phyloP scores from a whole-genome alignment of 2,329 filamentous ascomycete species.

The Hymenoscyphus fructigenus region DNA sequence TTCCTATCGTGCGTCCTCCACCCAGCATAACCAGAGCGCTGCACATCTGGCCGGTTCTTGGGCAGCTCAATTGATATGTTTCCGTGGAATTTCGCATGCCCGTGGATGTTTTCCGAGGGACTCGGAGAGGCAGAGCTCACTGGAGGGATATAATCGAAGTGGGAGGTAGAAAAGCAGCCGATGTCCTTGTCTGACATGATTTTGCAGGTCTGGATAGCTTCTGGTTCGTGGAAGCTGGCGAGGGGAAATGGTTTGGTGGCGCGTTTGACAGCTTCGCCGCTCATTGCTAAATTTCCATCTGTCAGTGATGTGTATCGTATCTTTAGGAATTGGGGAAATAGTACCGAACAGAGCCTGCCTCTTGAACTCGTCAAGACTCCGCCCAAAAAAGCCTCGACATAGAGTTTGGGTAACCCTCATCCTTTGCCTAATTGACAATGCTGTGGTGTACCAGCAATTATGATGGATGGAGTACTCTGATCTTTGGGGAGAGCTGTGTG shows the following conservation, averaged over 20 bases:
- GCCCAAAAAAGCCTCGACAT: conserved; percentile 52
- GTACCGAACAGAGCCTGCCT: conserved; percentile 55
- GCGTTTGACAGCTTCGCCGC: conserved; percentile 66
- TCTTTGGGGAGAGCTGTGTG: too few species aligned
- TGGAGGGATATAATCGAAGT: conserved; percentile 54
- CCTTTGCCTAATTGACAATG: not conserved
- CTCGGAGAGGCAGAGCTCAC: conserved; percentile 19
- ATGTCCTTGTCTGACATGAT: conserved; percentile 85
- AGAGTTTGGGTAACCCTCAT: conserved; percentile 50
- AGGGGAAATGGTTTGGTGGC: conserved; percentile 64
- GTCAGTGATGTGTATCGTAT: conserved; percentile 10
- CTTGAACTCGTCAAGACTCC: conserved; percentile 58
- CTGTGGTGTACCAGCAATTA: not conserved
- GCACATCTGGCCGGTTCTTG: conserved; percentile 66
- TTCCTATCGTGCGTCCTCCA: conserved; percentile 80
- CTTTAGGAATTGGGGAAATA: conserved; percentile 7
- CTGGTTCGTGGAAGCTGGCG: conserved; percentile 57
- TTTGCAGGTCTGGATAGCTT: conserved; percentile 58
- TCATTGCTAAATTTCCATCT: conserved; percentile 53
- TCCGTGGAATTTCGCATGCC: conserved; percentile 82
- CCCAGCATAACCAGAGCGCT: conserved; percentile 83
- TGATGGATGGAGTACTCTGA: not conserved
- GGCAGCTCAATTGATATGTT: conserved; percentile 85
- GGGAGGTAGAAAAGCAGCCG: conserved; percentile 77
- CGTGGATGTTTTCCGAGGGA: conserved; percentile 37